Conservation (phyloP, 768 basidiomycete genomes). For the Mycena albidolilacea region DNA sequence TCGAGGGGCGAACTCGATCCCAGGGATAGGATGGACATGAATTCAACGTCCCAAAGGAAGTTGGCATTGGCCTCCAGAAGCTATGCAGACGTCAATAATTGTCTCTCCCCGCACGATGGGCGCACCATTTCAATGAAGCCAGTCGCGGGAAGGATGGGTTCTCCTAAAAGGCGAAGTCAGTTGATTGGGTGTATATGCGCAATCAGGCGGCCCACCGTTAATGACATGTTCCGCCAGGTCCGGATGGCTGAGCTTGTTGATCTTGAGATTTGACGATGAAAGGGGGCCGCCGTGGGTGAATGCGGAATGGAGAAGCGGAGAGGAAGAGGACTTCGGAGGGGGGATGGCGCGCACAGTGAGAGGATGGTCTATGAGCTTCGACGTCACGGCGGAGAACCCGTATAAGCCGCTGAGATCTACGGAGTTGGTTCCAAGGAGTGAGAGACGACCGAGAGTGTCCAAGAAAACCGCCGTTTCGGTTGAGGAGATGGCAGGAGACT, state of each 20-base stretch:
- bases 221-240: slow-evolving; percentile 18
- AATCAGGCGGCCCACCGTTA: slow-evolving; percentile 4
- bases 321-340: slow-evolving; percentile 6
- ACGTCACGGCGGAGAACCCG: slow-evolving; percentile 3
- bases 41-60: slow-evolving; percentile 25
- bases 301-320: background rate
- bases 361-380: slow-evolving; percentile 21
- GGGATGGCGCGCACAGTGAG: slow-evolving; percentile 15
- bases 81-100: background rate
- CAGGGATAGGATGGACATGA: slow-evolving; percentile 6
- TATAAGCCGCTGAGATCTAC: slow-evolving; percentile 30
- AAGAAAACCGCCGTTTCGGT: background rate
- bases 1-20: background rate
- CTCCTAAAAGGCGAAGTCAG: background rate
- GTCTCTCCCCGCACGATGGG: too few species aligned
- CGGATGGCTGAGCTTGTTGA: slow-evolving; percentile 14
- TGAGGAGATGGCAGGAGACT: background rate
- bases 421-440: slow-evolving; percentile 25
- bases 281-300: background rate
- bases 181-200: background rate
- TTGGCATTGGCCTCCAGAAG: slow-evolving; percentile 18
- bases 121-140: slow-evolving; percentile 29
- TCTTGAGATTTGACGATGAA: background rate
- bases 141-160: slow-evolving; percentile 11
- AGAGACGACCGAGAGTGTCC: slow-evolving; percentile 3